Evolutionary conservation across 2,329 filamentous ascomycete genomes (phyloP), one percentile per base, ranked within the genome.

Genomic region (Fusarium nanum): DNA sequence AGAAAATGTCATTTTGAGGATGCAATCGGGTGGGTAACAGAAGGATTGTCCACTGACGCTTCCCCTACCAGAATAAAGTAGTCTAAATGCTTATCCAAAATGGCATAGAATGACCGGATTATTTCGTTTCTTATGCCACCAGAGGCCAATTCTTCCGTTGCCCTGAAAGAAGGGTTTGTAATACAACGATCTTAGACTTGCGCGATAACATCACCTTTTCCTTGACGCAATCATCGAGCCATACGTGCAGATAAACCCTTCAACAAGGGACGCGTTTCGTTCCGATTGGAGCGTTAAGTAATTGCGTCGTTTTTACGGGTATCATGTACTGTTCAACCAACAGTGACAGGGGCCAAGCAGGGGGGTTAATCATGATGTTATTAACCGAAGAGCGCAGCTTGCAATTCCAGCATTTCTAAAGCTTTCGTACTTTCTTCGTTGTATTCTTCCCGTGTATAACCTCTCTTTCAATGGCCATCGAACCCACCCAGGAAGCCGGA

Each of bases 381-480:
- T 49, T 7, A 49, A 49, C 8, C 14, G 13, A n/a, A 23, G 28
- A 12, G 14, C n/a, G 16, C n/a, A 18, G 11, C 46, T 14, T 9
- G 20, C 16, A 42, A 23, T 12, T 22, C 20, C 7, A 5, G 12
- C 8, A 5, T 4, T 22, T 22, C 12, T 5, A 16, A 22, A 34
- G 14, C 2, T 34, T 8, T 9, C 1, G 9, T 8, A 32, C 14
- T 34, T 5, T 14, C 13, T 23, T 34, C 9, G 9, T 49, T 4
- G 2, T 12, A 0, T 12, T 28, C 8, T 18, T 8, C 2, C 3
- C 10, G 7, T 0, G 5, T 10, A 8, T 0, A n/a, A 11, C 6
- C n/a, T 18, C 4, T 30, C 7, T 23, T 3, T 1, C 12, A 6
- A 48, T 60, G 53, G 11, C 30, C 2, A 20, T 2, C 1, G 10